Conservation (phyloP, 2,329 filamentous ascomycete species). For the Sporothrix curviconia region DNA sequence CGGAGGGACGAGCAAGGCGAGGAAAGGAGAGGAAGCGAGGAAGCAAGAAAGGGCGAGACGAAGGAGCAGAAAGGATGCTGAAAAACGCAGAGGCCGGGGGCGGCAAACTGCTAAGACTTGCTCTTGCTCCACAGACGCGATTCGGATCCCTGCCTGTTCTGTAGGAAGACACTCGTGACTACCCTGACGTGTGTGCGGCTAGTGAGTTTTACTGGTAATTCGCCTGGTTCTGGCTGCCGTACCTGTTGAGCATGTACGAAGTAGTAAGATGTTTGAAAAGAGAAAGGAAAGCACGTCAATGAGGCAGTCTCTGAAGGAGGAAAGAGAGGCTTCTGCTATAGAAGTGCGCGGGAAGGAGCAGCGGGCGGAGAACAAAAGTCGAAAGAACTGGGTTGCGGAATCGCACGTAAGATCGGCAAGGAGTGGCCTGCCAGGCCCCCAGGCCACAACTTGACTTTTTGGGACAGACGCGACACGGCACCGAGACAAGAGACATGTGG, state of each 20-base stretch:
- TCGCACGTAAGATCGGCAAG: not conserved
- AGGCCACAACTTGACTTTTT: no score
- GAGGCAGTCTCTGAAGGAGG: no score
- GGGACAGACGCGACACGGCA: not conserved
- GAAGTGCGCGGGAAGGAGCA: not conserved
- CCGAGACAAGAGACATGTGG: not conserved
- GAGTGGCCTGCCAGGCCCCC: no score
- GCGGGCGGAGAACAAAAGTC: not conserved
- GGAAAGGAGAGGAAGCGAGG: no score
- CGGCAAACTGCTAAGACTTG: slow-evolving; percentile 8
- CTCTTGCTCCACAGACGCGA: slow-evolving; percentile 11
- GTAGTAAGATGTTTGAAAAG: no score
- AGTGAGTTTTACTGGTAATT: not conserved
- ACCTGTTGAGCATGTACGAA: not conserved
- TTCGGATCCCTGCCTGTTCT: slow-evolving; percentile 7
- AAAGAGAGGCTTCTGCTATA: no score
- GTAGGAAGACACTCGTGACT: slow-evolving; percentile 7
- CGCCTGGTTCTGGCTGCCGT: not conserved
- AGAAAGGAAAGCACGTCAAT: no score
- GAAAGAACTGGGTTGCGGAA: slow-evolving; percentile 1
- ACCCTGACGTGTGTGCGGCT: not conserved
- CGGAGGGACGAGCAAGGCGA: no score
- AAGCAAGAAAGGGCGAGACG: no score
- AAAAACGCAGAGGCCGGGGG: not conserved
- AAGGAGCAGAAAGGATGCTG: not conserved